Evolutionary conservation across 129 eudicot genomes (phyloP).

Genomic region (Escallonia rubra): DNA sequence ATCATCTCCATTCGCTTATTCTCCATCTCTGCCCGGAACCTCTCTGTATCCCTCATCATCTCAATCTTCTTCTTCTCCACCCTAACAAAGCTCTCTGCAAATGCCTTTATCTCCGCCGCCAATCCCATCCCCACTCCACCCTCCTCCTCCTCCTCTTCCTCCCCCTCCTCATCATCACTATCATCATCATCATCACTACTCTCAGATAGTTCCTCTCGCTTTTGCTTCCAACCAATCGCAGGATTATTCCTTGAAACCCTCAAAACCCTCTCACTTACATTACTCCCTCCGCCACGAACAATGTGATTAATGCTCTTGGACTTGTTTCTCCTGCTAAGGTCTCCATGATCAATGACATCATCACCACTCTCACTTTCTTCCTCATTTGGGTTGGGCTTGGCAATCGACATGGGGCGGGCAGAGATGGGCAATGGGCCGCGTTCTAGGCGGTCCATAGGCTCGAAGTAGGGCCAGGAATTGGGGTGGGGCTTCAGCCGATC

Average conservation of each 20-base stretch:
- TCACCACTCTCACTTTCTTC: not conserved
- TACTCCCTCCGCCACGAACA: slow-evolving; percentile 20
- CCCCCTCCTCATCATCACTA: slow-evolving; percentile 17
- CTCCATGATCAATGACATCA: slow-evolving; percentile 26
- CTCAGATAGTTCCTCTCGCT: slow-evolving; percentile 24
- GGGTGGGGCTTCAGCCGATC: slow-evolving; percentile 56
- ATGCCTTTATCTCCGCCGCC: slow-evolving; percentile 69
- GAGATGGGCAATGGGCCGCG: slow-evolving; percentile 69
- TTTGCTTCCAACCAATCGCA: slow-evolving; percentile 13
- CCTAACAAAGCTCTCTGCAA: slow-evolving; percentile 66
- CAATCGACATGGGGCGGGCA: slow-evolving; percentile 32
- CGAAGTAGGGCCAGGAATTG: slow-evolving; percentile 60
- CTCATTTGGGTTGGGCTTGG: slow-evolving; percentile 12
- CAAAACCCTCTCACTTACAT: slow-evolving; percentile 18
- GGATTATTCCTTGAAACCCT: slow-evolving; percentile 29
- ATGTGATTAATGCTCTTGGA: slow-evolving; percentile 34
- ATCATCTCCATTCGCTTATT: slow-evolving; percentile 87
- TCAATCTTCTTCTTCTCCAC: slow-evolving; percentile 89
- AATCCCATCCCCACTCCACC: slow-evolving; percentile 37
- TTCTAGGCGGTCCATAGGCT: slow-evolving; percentile 67
- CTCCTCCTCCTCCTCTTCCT: slow-evolving; percentile 12
- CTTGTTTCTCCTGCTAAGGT: slow-evolving; percentile 36
- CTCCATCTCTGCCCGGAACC: slow-evolving; percentile 79
- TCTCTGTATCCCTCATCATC: slow-evolving; percentile 73
- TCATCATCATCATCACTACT: slow-evolving; percentile 22